Base-by-base conservation (phyloP, 73 alveolate genomes). In the Tetrahymena elliotti region DNA sequence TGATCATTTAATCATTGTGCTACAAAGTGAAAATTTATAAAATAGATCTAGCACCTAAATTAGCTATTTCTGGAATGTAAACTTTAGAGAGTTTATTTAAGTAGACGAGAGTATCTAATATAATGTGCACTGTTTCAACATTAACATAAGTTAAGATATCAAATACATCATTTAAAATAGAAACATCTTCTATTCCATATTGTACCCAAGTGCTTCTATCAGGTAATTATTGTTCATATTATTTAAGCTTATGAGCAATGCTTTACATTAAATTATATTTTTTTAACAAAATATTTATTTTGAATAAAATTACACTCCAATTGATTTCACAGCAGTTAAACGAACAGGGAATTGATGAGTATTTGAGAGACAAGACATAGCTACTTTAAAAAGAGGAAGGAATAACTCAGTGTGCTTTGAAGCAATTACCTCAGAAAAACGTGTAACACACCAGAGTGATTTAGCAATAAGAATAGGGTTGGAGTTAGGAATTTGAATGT, bases 371-470 rank as follows among this genome's bases (percentile, higher is more conserved):
- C 83, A 94, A 11, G 92, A 33, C 22, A 84, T 41, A 34, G 93
- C 95, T 1, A 94, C 47, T 53, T 94, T 94, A 92, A 94, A 94
- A 9, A 94, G 95, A 4, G 96, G 96, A n/a, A 94, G 93, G 84
- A 94, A 88, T 39, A 94, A 13, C 20, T 94, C 96, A 35, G 93
- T 94, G 47, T 84, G 93, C 92, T 94, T 52, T 22, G 38, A 83
- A 7, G 95, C 93, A 52, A 94, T 88, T 8, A 84, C 41, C 84
- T 94, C 96, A 15, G 96, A 94, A 94, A 84, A 94, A 35, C 96
- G 93, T 18, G 93, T 94, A 20, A 94, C 93, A 88, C 96, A 68
- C 96, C 96, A 94, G 3, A 94, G 38, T 0, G 96, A 84, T 92
- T 94, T 94, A 34, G 96, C 96, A 36, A 84, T 84, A 47, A 94